These are phyloP conservation scores for Aspergillus nomiae DNA, from an alignment of 2,329 filamentous ascomycete genomes.

Conservation along the genomic window DNA sequence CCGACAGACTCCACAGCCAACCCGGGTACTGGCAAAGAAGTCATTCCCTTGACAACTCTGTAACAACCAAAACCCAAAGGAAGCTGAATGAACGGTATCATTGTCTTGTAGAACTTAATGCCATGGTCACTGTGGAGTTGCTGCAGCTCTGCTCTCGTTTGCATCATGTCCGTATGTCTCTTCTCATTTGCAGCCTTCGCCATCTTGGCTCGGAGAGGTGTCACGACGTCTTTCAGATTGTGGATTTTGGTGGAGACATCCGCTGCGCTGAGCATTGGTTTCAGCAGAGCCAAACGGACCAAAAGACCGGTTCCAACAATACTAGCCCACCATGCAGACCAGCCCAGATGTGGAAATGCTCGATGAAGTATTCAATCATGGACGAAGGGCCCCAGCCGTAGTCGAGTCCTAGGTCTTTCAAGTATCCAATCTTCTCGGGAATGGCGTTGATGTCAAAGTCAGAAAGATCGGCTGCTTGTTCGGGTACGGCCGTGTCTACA, in stretches of 20 bases:
- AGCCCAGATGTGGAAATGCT: constrained; percentile 76
- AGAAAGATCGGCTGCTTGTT: constrained; percentile 27
- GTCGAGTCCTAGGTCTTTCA: constrained; percentile 80
- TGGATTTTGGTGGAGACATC: constrained; percentile 65
- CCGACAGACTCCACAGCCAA: constrained; percentile 69
- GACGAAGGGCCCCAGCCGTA: constrained; percentile 81
- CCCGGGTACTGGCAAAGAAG: constrained; percentile 75
- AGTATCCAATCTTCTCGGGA: constrained; percentile 77
- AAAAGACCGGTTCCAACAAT: constrained; percentile 67
- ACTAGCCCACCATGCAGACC: constrained; percentile 79
- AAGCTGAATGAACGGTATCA: constrained; percentile 63
- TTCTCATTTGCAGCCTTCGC: constrained; percentile 43
- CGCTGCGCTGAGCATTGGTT: constrained; percentile 63
- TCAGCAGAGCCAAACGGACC: constrained; percentile 67
- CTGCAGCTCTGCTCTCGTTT: constrained; percentile 51
- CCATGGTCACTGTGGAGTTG: constrained; percentile 58
- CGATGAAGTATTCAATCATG: constrained; percentile 72
- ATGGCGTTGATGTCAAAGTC: constrained; percentile 54
- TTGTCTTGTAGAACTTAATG: constrained; percentile 52
- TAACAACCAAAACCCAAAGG: constrained; percentile 81
- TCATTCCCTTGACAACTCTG: constrained; percentile 73
- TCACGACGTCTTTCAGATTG: constrained; percentile 59
- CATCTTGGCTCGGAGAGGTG: constrained; percentile 61
- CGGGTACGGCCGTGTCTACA: constrained; percentile 9
- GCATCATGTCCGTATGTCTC: constrained; percentile 53